Base-by-base conservation (phyloP, 179 eudicot species). In the Beta corolliflora region DNA sequence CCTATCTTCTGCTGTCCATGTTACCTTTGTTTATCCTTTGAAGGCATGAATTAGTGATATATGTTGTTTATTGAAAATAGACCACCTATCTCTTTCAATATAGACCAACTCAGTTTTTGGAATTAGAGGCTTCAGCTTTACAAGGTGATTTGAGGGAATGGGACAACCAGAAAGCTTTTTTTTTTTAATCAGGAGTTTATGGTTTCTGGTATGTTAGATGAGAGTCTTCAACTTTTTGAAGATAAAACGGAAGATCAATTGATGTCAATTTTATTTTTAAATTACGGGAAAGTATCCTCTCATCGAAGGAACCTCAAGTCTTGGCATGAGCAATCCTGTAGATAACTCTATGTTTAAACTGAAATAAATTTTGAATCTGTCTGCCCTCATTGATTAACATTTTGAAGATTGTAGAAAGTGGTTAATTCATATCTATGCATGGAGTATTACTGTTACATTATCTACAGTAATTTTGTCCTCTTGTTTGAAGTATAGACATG, bases 81-180 rank as follows among this genome's bases (percentile, higher is more conserved):
- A 29, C 44, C 69, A 44, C 23, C 15, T 50, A 8, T 50, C 5
- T 74, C 45, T 64, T 44, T 63, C 54, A 41, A 18, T 71, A 14
- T 11, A 25, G 5, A 16, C 46, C 29, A 64, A 15, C 65, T 54
- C 19, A 44, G 21, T 59, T 53, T 65, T 23, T 64, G 9, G 21
- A 56, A 31, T 31, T 23, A 36, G 67, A 65, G 36, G 12, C 73
- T 21, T 19, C 44, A 29, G 16, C 52, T 52, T 18, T 73, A 71
- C 0, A 60, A 71, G 53, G 55, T 29, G 61, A 55, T 74, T 67
- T 60, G 25, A n/a, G 78, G 75, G 19, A 1, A 65, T 83, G 19
- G 58, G 53, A 13, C 61, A 65, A 60, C 64, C 29, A 25, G 48
- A 23, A 46, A 44, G 67, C 46, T 54, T 15, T 46, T 36, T n/a